Conservation (phyloP, 495 filamentous ascomycete genomes). For the Penicillium robsamsonii region DNA sequence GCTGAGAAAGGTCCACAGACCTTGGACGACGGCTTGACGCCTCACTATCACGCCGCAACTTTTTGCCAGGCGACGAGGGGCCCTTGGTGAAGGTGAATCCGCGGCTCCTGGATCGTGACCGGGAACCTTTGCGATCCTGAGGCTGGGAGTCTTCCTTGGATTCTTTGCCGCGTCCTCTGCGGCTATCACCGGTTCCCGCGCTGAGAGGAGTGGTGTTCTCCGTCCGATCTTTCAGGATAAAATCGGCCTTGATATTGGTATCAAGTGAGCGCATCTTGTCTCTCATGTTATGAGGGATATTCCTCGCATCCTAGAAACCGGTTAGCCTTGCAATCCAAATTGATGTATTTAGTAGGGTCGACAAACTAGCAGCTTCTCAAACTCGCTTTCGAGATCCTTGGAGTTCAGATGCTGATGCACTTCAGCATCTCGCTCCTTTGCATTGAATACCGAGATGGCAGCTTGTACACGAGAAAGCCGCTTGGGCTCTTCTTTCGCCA, state of each 20-base stretch:
- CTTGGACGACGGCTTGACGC: slow-evolving; percentile 41
- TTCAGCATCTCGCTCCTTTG: slow-evolving; percentile 45
- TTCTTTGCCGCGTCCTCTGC: slow-evolving; percentile 44
- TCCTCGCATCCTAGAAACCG: slow-evolving; percentile 68
- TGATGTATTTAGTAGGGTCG: neutral
- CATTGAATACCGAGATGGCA: slow-evolving; percentile 61
- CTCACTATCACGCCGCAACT: slow-evolving; percentile 47
- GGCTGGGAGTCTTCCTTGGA: slow-evolving; percentile 34
- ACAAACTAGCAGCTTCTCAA: slow-evolving; percentile 50
- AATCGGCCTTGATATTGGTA: slow-evolving; percentile 88
- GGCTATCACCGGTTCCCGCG: slow-evolving; percentile 36
- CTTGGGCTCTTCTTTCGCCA: slow-evolving; percentile 30
- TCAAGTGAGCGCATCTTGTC: slow-evolving; percentile 90
- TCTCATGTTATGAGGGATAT: slow-evolving; percentile 89
- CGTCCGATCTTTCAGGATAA: slow-evolving; percentile 82
- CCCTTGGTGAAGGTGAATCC: slow-evolving; percentile 74
- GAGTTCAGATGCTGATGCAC: slow-evolving; percentile 41
- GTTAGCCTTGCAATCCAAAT: slow-evolving; percentile 31
- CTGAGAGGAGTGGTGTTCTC: slow-evolving; percentile 51
- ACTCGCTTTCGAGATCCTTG: slow-evolving; percentile 49
- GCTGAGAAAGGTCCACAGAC: slow-evolving; percentile 42
- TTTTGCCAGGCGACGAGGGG: slow-evolving; percentile 57
- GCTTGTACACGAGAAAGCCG: slow-evolving; percentile 60
- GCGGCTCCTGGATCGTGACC: slow-evolving; percentile 65
- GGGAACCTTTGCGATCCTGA: slow-evolving; percentile 51